Base-by-base conservation (phyloP, 371 early-diverging fungal genomes). In the Chytridiales sp. region DNA sequence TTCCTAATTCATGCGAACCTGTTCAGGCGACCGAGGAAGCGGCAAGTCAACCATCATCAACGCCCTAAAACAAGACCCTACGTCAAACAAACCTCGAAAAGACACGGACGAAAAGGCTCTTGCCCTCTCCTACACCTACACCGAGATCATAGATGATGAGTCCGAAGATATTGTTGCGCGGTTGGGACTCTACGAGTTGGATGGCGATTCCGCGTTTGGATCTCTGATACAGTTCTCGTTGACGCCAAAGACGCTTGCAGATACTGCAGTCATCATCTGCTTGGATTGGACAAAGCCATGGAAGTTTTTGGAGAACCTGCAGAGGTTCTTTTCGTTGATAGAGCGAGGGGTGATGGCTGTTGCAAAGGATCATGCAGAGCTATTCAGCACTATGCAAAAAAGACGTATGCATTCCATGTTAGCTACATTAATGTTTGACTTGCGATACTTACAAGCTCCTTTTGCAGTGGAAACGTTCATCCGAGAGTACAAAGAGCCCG, bases 211-310 rank as follows among this genome's bases (percentile, higher is more conserved):
- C 13, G 81, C 85, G 54, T 92, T 89, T 56, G 77, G 85, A 55
- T 82, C 86, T 36, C 75, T 94, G 54, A 71, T 94, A 22, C 81
- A 80, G 54, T 87, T 89, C 62, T 89, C 88, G n/a, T 71, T 93
- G 47, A 83, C 81, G 58, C 70, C 82, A 21, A 77, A 83, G 27
- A 82, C 87, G 6, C 69, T 91, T 39, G 65, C 79, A 0, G 84
- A 86, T 67, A 75, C 88, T 1, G 74, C 85, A 11, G 87, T 88
- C 1, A 73, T 94, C 11, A 77, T 96, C 42, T 86, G 87, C 38
- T 73, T 97, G 51, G 95, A 95, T 70, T 97, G 97, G 97, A 80
- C 87, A 34, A 80, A 81, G 69, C 97, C 97, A 19, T 94, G 94
- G 93, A 75, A 72, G 38, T 95, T 94, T 70, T 66, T 94, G 65